These are phyloP conservation scores for Pseudopyricularia cyperi DNA, from an alignment of 2,329 filamentous ascomycete species.

Conservation along the genomic window DNA sequence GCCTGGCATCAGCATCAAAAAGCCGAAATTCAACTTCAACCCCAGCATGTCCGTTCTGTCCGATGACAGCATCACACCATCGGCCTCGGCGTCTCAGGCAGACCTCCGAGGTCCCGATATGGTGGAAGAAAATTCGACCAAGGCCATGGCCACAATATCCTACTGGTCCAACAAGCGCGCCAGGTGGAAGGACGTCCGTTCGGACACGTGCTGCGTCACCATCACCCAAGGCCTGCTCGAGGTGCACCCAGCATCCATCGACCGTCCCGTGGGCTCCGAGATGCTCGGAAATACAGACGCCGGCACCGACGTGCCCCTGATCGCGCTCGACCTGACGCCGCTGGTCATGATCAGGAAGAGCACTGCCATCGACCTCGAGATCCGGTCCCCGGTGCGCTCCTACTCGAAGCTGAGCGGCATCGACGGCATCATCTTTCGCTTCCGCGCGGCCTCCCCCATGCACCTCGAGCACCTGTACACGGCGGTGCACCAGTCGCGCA, in stretches of 20 bases:
- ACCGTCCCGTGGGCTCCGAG: constrained; percentile 2
- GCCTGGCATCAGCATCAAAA: constrained; percentile 43
- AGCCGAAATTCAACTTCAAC: constrained; percentile 17
- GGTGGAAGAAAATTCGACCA: constrained; percentile 27
- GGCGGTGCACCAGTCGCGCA: constrained; percentile 75
- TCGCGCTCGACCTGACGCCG: constrained; percentile 78
- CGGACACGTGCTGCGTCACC: constrained; percentile 38
- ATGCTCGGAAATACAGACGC: constrained; percentile 11
- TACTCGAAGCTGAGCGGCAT: constrained; percentile 56
- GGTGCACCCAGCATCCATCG: constrained; percentile 30
- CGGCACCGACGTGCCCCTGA: constrained; percentile 29
- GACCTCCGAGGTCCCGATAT: constrained; percentile 37
- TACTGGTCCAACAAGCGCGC: constrained; percentile 49
- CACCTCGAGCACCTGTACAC: constrained; percentile 77
- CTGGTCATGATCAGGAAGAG: constrained; percentile 81
- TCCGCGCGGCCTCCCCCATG: constrained; percentile 62
- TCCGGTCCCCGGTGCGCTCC: constrained; percentile 70
- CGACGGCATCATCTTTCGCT: constrained; percentile 69
- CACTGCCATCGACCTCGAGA: constrained; percentile 85
- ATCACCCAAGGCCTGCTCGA: constrained; percentile 48
- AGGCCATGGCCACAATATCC: constrained; percentile 42
- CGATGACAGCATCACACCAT: constrained; percentile 57
- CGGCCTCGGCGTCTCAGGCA: constrained; percentile 70
- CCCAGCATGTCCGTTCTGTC: constrained; percentile 28
- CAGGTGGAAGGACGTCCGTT: constrained; percentile 44